Evolutionary conservation across 2,329 filamentous ascomycete genomes (phyloP), one percentile per base, ranked within the genome.

Genomic region (Hymenoscyphus linearis): DNA sequence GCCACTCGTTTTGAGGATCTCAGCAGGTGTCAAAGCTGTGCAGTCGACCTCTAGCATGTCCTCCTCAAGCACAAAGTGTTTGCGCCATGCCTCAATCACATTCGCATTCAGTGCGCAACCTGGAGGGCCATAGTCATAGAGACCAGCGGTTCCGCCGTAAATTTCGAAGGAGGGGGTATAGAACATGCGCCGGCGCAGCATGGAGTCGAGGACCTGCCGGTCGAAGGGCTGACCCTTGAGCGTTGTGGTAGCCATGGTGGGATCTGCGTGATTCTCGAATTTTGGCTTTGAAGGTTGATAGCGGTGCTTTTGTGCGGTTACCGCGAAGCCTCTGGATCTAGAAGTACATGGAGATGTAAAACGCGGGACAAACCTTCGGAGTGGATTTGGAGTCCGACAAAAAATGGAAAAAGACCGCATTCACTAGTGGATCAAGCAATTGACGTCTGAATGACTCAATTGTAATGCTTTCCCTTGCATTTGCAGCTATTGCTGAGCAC

Each of bases 141-240:
- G 82, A 71, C 92, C 92, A 68, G 86, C 88, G 62, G 95, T 88
- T 72, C 91, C 91, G 68, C 90, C 90, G 74, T 98, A 98, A 71
- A 96, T 93, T 77, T 98, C 95, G 76, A 97, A 98, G 60, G 92
- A 88, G 59, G 93, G 93, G 65, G 93, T 96, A 78, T 95, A 96
- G 82, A 98, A 98, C 78, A 93, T 82, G 76, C 92, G 89, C 67
- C 93, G 89, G 68, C 89, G 87, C 70, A 98, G 86, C 72, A 98
- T 85, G 64, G 87, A 89, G 74, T 98, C 95, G 72, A 98, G 85
- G 61, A 85, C 80, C 62, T 82, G 79, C 72, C 91, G 87, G 77
- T 98, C 92, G 70, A 99, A 88, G 77, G 90, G 86, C 81, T 96
- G 87, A 71, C 93, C 95, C 78, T 89, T 93, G 74, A 91, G 86